These are phyloP conservation scores for Leccinum ochraceum DNA, from an alignment of 768 basidiomycete species.

Conservation along the genomic window DNA sequence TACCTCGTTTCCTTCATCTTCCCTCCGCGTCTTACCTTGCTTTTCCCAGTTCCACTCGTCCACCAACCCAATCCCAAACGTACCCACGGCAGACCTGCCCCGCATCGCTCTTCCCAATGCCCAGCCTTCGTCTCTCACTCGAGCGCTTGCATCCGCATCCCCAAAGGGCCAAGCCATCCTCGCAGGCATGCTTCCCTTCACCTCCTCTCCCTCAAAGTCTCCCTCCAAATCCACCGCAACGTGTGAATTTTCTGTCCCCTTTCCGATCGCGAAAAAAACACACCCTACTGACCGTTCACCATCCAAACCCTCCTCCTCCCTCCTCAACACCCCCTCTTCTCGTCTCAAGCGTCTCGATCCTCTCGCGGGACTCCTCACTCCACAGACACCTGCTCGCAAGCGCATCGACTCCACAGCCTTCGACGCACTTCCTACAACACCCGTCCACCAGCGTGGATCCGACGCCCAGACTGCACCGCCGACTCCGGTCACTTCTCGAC, in stretches of 20 bases:
- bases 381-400: constrained; percentile 41
- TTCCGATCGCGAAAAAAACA: constrained; percentile 42
- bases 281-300: constrained; percentile 40
- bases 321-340: constrained; percentile 68
- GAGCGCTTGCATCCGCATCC: constrained; percentile 69
- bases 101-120: constrained; percentile 43
- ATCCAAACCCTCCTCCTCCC: constrained; percentile 47
- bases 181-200: constrained; percentile 34
- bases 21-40: constrained; percentile 9
- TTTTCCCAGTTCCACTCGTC: constrained; percentile 51
- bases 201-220: constrained; percentile 41
- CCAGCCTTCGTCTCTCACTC: constrained; percentile 70
- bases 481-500: constrained; percentile 73
- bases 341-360: constrained; percentile 39
- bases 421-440: constrained; percentile 59
- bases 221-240: constrained; percentile 33
- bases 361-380: constrained; percentile 39
- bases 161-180: constrained; percentile 52
- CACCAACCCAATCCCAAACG: constrained; percentile 44
- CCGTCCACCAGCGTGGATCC: constrained; percentile 59
- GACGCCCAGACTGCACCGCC: constrained; percentile 56
- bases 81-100: constrained; percentile 71
- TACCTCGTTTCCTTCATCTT: constrained; percentile 26
- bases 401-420: constrained; percentile 44
- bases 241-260: constrained; percentile 37